Evolutionary conservation across 352 stramenopile species (phyloP), one percentile per base, ranked within the genome.

Genomic region (Phytophthora ramorum): DNA sequence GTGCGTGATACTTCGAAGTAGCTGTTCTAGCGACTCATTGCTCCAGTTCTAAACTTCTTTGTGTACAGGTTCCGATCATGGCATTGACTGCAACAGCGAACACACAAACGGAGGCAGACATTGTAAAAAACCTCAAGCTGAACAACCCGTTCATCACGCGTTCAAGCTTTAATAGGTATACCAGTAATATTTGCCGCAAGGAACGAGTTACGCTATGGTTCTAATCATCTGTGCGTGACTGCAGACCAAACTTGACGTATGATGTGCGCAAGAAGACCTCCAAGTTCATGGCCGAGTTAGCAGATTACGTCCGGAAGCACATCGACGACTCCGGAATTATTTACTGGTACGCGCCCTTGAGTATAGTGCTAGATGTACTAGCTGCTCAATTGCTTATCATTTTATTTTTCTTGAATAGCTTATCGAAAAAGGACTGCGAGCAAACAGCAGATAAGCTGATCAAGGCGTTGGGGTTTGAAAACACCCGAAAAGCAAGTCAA

Each of bases 271-370:
- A 84, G 50, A 96, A 96, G 48, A 78, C 79, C 7, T 63, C 77
- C 6, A 93, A 92, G 47, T 95, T 93, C 50, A 87, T 95, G 79
- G 77, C 73, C 50, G 89, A 96, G 47, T 87, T 96, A 20, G 79
- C 81, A 7, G 65, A 91, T 28, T 96, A 83, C 58, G 85, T 96
- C 58, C 74, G 78, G 13, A 70, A 92, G 17, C 87, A 92, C 58
- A 90, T 85, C n/a, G 85, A 95, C 44, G 87, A 96, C 59, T 96
- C 89, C 12, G 89, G 89, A 41, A 96, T 96, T 62, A 96, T 96
- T 41, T 96, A 96, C 44, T 96, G 89, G 88, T 94, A 76, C n/a
- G 45, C 12, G 28, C 19, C 17, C 8, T 48, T 16, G 0, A 3
- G 4, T 66, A 13, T 45, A 20, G 10, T 40, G 10, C 6, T 22